Evolutionary conservation across 495 filamentous ascomycete genomes (phyloP).

Genomic region (Amorphotheca resinae): DNA sequence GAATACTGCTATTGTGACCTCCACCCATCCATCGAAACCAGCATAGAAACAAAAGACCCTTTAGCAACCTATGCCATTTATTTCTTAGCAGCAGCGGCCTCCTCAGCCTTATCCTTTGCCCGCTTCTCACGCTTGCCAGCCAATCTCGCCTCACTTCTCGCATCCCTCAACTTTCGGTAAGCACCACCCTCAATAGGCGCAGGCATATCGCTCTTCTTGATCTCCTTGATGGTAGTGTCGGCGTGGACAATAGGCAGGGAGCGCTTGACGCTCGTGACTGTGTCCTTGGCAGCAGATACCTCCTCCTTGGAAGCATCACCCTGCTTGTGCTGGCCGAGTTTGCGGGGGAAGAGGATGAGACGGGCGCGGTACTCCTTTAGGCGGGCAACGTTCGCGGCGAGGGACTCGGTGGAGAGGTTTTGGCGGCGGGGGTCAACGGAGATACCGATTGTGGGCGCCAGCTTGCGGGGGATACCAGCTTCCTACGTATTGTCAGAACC

Average conservation of each 20-base stretch:
- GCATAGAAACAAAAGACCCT: constrained; percentile 16
- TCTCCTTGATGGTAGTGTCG: constrained; percentile 53
- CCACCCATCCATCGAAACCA: constrained; percentile 16
- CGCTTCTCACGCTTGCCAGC: constrained; percentile 85
- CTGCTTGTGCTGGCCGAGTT: constrained; percentile 79
- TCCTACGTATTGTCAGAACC: constrained; percentile 43
- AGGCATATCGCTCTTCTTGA: constrained; percentile 69
- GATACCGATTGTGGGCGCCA: constrained; percentile 93
- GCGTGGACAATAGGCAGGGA: constrained; percentile 61
- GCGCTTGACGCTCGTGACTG: constrained; percentile 40
- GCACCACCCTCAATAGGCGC: constrained; percentile 64
- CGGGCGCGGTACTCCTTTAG: constrained; percentile 91
- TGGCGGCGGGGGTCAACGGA: constrained; percentile 88
- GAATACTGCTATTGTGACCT: constrained; percentile 17
- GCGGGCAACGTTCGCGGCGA: constrained; percentile 86
- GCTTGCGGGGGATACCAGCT: constrained; percentile 87
- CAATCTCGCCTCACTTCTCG: constrained; percentile 72
- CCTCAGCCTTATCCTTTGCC: constrained; percentile 81
- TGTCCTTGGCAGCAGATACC: constrained; percentile 61
- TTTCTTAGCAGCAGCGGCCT: constrained; percentile 77
- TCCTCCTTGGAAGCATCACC: constrained; percentile 81
- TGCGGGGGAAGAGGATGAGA: constrained; percentile 95
- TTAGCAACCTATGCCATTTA: constrained; percentile 27
- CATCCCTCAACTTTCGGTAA: constrained; percentile 73
- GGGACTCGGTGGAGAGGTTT: constrained; percentile 91